phyloP scores from a whole-genome alignment of 202 grass and related monocot species.

The Schoenoplectus triqueter region DNA sequence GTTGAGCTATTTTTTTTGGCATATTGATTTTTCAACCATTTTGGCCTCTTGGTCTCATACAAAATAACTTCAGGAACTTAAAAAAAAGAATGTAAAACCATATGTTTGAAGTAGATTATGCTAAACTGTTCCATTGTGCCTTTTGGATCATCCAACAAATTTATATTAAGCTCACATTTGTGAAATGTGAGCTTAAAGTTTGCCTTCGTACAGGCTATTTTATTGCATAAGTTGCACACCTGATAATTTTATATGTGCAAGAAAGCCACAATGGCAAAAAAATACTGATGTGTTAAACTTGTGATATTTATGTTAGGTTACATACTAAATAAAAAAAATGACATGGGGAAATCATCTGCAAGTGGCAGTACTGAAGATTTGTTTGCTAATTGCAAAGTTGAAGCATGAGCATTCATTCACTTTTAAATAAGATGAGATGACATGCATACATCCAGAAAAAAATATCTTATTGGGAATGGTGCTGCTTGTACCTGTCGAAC shows the following conservation, averaged over 20 bases:
- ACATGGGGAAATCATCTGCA: not conserved
- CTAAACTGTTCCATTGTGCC: not conserved
- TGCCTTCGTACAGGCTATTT: not conserved
- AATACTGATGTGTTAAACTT: not conserved
- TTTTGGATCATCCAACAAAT: not conserved
- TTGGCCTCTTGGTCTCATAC: constrained; percentile 10
- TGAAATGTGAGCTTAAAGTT: not conserved
- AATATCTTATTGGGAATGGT: not conserved
- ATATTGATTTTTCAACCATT: not conserved
- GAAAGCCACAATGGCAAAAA: not conserved
- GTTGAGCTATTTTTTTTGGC: not conserved
- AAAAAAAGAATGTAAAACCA: not conserved
- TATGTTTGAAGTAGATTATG: constrained; percentile 4
- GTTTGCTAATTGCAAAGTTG: not conserved
- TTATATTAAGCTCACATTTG: constrained; percentile 9
- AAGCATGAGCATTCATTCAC: not conserved
- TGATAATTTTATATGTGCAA: not conserved
- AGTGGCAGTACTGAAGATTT: not conserved
- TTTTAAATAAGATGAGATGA: not conserved
- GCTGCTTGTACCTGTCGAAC: not conserved
- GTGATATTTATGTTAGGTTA: not conserved
- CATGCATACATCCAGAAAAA: not conserved
- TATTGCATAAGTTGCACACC: constrained; percentile 20
- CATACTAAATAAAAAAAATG: not conserved
- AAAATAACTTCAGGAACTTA: not conserved